Evolutionary conservation across 768 basidiomycete species (phyloP).

Genomic region (Pisolithus albus): DNA sequence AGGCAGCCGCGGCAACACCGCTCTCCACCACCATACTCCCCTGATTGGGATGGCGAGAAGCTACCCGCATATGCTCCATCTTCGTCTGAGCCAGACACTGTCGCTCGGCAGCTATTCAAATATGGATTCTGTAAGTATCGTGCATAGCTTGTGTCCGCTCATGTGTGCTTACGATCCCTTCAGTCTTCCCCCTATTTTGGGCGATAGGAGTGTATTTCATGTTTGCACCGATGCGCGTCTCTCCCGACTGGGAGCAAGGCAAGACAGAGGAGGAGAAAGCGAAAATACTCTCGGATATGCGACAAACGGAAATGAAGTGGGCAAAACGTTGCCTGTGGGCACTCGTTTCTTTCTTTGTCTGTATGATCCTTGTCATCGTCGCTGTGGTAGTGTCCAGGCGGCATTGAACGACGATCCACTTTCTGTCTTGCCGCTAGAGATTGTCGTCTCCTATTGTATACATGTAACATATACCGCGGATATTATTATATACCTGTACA

Average conservation of each 20-base stretch:
- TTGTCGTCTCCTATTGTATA: background rate
- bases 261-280: constrained; percentile 47
- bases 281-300: constrained; percentile 40
- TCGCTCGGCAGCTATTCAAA: constrained; percentile 56
- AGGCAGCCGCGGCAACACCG: constrained; percentile 2
- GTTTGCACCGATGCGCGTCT: constrained; percentile 41
- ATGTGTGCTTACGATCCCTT: constrained; percentile 1
- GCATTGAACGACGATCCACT: constrained; percentile 12
- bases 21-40: constrained; percentile 39
- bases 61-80: constrained; percentile 18
- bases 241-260: constrained; percentile 49
- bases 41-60: constrained; percentile 32
- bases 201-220: constrained; percentile 51
- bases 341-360: constrained; percentile 36
- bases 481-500: background rate
- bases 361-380: constrained; percentile 22
- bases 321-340: constrained; percentile 51
- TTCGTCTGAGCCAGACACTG: constrained; percentile 43
- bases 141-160: too few species aligned
- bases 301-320: constrained; percentile 48
- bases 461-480: background rate
- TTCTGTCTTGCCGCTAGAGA: background rate
- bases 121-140: constrained; percentile 51
- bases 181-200: constrained; percentile 62
- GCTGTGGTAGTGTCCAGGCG: constrained; percentile 15